These are phyloP conservation scores for Termitomyces titanicus DNA, from an alignment of 768 basidiomycete genomes.

Conservation along the genomic window DNA sequence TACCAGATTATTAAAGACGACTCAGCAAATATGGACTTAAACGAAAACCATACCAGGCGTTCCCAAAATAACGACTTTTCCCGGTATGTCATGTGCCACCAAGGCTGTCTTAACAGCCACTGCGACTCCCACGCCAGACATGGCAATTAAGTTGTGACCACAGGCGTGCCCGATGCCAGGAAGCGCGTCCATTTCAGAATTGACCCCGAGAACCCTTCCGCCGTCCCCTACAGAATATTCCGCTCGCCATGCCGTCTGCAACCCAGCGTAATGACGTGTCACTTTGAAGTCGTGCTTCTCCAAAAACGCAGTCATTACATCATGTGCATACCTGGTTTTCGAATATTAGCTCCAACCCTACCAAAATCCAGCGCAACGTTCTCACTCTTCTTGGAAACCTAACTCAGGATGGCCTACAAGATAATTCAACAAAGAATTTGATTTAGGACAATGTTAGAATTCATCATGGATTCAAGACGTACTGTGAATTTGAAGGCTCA, in stretches of 20 bases:
- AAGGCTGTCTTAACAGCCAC: slow-evolving; percentile 70
- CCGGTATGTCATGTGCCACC: slow-evolving; percentile 55
- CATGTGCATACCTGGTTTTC: slow-evolving; percentile 61
- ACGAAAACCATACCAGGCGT: slow-evolving; percentile 54
- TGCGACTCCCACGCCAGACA: slow-evolving; percentile 71
- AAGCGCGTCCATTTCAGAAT: slow-evolving; percentile 77
- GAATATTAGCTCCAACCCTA: slow-evolving; percentile 4
- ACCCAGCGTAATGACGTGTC: slow-evolving; percentile 63
- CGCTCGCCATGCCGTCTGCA: slow-evolving; percentile 77
- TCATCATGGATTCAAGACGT: slow-evolving; percentile 14
- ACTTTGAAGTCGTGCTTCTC: slow-evolving; percentile 63
- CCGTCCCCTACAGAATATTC: slow-evolving; percentile 57
- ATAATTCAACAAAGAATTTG: slow-evolving; percentile 1
- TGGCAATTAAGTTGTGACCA: slow-evolving; percentile 82
- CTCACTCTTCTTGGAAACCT: slow-evolving; percentile 55
- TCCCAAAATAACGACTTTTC: slow-evolving; percentile 70
- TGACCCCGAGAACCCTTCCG: slow-evolving; percentile 69
- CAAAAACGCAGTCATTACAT: slow-evolving; percentile 67
- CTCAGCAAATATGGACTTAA: not conserved
- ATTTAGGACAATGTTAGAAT: not conserved
- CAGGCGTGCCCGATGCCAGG: slow-evolving; percentile 62
- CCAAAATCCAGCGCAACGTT: slow-evolving; percentile 16
- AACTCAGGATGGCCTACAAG: slow-evolving; percentile 61
- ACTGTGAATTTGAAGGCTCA: slow-evolving; percentile 77
- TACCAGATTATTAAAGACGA: slow-evolving; percentile 9